A percentile compares a stretch with the other conserved stretches of the same genome.
Conservation (phyloP, 2,329 filamentous ascomycete species). For the Colletotrichum magnum region DNA sequence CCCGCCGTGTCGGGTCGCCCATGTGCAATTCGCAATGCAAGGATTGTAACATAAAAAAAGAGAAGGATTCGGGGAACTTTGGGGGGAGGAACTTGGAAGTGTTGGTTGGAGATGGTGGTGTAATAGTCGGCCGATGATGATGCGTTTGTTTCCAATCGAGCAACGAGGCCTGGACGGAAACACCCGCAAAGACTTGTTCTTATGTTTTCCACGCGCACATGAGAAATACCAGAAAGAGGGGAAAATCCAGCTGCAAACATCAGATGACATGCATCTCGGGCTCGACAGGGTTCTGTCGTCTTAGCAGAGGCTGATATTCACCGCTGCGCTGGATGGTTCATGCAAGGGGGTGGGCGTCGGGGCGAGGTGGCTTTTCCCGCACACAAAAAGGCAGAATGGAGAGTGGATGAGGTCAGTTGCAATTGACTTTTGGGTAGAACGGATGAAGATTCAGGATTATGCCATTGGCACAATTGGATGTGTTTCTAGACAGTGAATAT, state of each 20-base stretch:
- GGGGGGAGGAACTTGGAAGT: background rate
- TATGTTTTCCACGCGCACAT: background rate
- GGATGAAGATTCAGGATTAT: background rate
- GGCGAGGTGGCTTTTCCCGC: slow-evolving; percentile 7
- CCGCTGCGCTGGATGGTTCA: slow-evolving; percentile 31
- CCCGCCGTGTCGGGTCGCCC: slow-evolving; percentile 16
- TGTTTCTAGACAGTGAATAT: background rate
- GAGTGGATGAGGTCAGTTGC: background rate
- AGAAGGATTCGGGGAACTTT: background rate
- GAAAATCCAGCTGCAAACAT: slow-evolving; percentile 16
- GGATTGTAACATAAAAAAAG: background rate
- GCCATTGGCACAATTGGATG: background rate
- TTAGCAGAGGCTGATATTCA: slow-evolving; percentile 32
- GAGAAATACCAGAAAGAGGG: too few species aligned
- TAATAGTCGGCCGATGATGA: slow-evolving; percentile 28
- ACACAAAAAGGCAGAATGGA: slow-evolving; percentile 11
- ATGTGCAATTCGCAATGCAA: background rate
- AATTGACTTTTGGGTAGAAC: slow-evolving; percentile 23
- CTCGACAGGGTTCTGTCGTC: slow-evolving; percentile 29
- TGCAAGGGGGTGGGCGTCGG: slow-evolving; percentile 33
- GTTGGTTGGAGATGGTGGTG: slow-evolving; percentile 15
- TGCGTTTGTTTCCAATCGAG: slow-evolving; percentile 5
- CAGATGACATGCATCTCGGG: slow-evolving; percentile 31
- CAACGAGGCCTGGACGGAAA: slow-evolving; percentile 8
- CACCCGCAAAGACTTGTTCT: background rate